These are phyloP conservation scores for Ophiostoma tasmaniense DNA, from an alignment of 2,329 filamentous ascomycete genomes.

Conservation along the genomic window DNA sequence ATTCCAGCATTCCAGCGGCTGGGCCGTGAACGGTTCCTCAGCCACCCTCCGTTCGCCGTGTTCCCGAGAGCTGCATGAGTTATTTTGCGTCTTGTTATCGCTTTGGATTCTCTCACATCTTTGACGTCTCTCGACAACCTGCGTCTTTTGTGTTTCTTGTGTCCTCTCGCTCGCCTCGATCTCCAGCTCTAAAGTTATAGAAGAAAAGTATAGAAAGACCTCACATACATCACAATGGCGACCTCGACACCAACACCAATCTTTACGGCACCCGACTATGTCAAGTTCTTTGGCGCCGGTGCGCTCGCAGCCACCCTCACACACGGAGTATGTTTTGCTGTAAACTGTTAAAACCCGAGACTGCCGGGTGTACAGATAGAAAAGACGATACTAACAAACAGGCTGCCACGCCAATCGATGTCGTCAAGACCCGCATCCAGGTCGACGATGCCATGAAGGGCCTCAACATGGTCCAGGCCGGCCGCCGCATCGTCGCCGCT, in stretches of 20 bases:
- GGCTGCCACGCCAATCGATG: conserved; percentile 50
- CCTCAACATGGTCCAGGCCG: conserved; percentile 70
- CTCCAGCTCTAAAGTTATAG: not conserved
- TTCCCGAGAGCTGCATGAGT: conserved; percentile 5
- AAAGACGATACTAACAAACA: conserved; percentile 20
- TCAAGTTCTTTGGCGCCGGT: conserved; percentile 46
- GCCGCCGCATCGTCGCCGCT: conserved; percentile 65
- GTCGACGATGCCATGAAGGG: conserved; percentile 82
- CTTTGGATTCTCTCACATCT: not conserved
- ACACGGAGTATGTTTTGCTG: conserved; percentile 41
- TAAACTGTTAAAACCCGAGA: not conserved
- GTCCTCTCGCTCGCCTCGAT: not conserved
- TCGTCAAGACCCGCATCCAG: conserved; percentile 87
- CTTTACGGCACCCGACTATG: conserved; percentile 38
- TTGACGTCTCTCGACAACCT: not conserved
- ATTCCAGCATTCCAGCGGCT: conserved; percentile 3
- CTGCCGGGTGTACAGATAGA: too few species aligned
- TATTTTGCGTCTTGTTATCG: conserved; percentile 1
- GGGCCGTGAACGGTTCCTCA: not conserved
- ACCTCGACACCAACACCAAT: conserved; percentile 25
- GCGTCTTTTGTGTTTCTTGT: not conserved
- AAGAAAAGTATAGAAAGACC: not conserved
- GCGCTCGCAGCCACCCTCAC: conserved; percentile 45
- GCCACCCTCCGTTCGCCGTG: not conserved
- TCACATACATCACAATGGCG: conserved; percentile 4